Conservation (phyloP, 2,329 filamentous ascomycete species). For the Blastomyces silverae region DNA sequence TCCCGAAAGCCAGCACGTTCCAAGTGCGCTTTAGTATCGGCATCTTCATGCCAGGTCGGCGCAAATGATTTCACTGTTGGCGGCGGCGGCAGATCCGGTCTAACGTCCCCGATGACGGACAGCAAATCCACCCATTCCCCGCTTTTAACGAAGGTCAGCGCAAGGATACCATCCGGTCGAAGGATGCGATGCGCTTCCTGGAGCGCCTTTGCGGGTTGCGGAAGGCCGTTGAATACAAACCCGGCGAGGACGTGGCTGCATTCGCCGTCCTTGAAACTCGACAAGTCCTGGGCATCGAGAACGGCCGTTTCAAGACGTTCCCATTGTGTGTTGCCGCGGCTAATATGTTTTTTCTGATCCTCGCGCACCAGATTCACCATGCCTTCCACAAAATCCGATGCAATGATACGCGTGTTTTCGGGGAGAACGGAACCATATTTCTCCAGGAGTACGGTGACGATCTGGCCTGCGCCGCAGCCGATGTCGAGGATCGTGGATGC, state of each 20-base stretch:
- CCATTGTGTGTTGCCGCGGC: neutral
- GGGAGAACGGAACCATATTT: neutral
- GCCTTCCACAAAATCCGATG: slow-evolving; percentile 11
- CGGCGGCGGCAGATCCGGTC: neutral
- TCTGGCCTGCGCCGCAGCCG: slow-evolving; percentile 7
- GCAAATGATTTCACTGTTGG: slow-evolving; percentile 3
- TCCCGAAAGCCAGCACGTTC: slow-evolving; percentile 11
- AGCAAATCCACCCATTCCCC: slow-evolving; percentile 8
- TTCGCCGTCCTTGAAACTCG: neutral
- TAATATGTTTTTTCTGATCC: neutral
- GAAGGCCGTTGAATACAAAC: slow-evolving; percentile 3
- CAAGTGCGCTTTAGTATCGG: slow-evolving; percentile 5
- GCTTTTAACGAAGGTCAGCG: neutral
- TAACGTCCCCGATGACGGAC: neutral
- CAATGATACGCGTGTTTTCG: neutral
- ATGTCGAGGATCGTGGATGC: slow-evolving; percentile 7
- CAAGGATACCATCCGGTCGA: neutral
- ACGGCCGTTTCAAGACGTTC: slow-evolving; percentile 1
- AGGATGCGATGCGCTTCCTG: slow-evolving; percentile 7
- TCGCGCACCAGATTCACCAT: slow-evolving; percentile 4
- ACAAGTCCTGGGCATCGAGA: slow-evolving; percentile 8
- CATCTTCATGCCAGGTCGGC: slow-evolving; percentile 7
- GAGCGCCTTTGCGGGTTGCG: neutral
- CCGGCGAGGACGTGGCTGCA: slow-evolving; percentile 10
- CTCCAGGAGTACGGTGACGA: slow-evolving; percentile 1